Conservation (phyloP, 2,329 filamentous ascomycete species). For the Claviceps humidiphila region DNA sequence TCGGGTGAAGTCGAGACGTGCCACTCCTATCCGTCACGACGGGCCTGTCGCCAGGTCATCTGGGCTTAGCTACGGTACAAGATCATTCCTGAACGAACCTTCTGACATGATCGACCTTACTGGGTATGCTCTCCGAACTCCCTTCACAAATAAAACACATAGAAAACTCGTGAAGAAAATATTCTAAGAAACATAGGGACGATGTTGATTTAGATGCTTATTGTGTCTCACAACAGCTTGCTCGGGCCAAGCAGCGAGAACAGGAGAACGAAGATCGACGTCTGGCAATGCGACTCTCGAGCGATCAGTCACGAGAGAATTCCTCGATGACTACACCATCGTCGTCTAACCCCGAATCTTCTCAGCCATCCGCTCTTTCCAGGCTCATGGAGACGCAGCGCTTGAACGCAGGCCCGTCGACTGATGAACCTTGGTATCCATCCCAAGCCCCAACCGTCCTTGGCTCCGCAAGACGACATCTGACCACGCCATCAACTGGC, state of each 20-base stretch:
- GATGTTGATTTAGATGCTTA: slow-evolving; percentile 19
- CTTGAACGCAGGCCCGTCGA: slow-evolving; percentile 4
- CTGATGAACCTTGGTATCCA: neutral
- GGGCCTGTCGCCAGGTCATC: neutral
- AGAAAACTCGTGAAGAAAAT: neutral
- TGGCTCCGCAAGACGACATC: neutral
- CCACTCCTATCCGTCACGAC: slow-evolving; percentile 11
- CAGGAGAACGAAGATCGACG: slow-evolving; percentile 16
- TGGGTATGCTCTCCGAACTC: slow-evolving; percentile 17
- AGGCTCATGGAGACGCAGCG: slow-evolving; percentile 18
- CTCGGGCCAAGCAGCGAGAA: slow-evolving; percentile 18
- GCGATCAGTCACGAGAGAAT: slow-evolving; percentile 5
- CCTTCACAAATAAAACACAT: neutral
- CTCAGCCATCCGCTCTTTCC: slow-evolving; percentile 13
- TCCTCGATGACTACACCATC: neutral
- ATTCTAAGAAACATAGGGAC: slow-evolving; percentile 11
- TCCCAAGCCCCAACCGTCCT: neutral
- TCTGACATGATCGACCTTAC: slow-evolving; percentile 29
- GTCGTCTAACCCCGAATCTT: neutral
- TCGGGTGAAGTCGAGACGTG: slow-evolving; percentile 21
- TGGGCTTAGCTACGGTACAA: neutral
- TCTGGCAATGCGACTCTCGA: slow-evolving; percentile 17
- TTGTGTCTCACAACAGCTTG: slow-evolving; percentile 21
- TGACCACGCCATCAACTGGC: neutral
- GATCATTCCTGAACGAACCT: slow-evolving; percentile 2